Evolutionary conservation across 2,329 filamentous ascomycete genomes (phyloP).

Genomic region (Fusarium sp.): DNA sequence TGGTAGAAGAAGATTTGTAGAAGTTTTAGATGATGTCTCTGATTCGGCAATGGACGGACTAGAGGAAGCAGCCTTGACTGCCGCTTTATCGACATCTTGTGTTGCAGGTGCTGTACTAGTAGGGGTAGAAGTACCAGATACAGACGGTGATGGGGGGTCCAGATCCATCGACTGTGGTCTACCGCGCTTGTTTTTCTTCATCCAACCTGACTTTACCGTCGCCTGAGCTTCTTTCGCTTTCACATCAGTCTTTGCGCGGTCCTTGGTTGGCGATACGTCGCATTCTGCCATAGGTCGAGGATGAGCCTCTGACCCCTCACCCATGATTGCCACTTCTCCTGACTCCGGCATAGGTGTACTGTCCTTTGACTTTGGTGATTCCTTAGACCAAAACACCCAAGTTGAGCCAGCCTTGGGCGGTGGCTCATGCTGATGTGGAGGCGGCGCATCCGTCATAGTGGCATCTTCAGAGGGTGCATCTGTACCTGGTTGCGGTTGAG

Average conservation of each 20-base stretch:
- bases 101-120: slow-evolving; percentile 20
- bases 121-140: slow-evolving; percentile 37
- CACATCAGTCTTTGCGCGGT: slow-evolving; percentile 38
- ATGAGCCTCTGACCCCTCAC: slow-evolving; percentile 65
- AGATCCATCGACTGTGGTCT: slow-evolving; percentile 60
- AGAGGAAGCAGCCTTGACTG: slow-evolving; percentile 31
- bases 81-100: slow-evolving; percentile 28
- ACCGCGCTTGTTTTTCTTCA: slow-evolving; percentile 54
- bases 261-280: slow-evolving; percentile 54
- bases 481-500: slow-evolving; percentile 20
- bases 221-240: slow-evolving; percentile 46
- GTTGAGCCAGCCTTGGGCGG: slow-evolving; percentile 68
- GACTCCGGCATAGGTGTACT: slow-evolving; percentile 50
- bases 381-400: slow-evolving; percentile 84
- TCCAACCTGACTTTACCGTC: slow-evolving; percentile 46
- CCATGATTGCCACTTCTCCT: slow-evolving; percentile 66
- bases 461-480: slow-evolving; percentile 49
- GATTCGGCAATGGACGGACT: slow-evolving; percentile 52
- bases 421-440: slow-evolving; percentile 45
- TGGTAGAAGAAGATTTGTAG: slow-evolving; percentile 74
- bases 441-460: slow-evolving; percentile 54
- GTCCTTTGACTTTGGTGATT: slow-evolving; percentile 52
- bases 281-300: slow-evolving; percentile 58
- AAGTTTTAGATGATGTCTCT: slow-evolving; percentile 54
- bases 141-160: slow-evolving; percentile 49